These are phyloP conservation scores for Nidula niveotomentosa DNA, from an alignment of 1,284 basidiomycete genomes.

Conservation along the genomic window DNA sequence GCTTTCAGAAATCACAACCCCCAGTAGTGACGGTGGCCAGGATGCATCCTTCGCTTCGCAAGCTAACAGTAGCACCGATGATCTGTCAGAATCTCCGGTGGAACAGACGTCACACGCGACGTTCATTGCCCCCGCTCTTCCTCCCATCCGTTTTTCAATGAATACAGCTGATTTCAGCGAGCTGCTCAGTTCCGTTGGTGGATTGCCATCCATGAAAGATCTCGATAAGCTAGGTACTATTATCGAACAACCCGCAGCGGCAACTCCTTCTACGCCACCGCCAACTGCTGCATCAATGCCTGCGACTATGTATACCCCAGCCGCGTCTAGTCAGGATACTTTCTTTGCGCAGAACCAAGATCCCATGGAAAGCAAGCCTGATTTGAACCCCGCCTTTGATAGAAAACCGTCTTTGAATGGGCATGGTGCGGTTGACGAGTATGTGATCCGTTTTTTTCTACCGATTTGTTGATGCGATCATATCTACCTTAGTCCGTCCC, in stretches of 20 bases:
- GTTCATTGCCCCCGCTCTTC: conserved; percentile 77
- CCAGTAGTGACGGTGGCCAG: neutral
- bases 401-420: too few relatives aligned
- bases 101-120: conserved; percentile 69
- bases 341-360: neutral
- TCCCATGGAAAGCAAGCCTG: neutral
- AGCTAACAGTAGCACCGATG: conserved; percentile 33
- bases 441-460: too few relatives aligned
- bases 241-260: conserved; percentile 30
- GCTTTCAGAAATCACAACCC: conserved; percentile 1
- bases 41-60: conserved; percentile 12
- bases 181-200: conserved; percentile 56
- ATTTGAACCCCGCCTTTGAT: too few relatives aligned
- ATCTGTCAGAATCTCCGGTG: conserved; percentile 55
- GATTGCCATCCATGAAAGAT: conserved; percentile 30
- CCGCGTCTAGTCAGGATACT: neutral
- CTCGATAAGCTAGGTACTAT: conserved; percentile 43
- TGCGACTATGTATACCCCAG: conserved; percentile 7
- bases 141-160: conserved; percentile 83
- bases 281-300: conserved; percentile 21
- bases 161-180: conserved; percentile 78
- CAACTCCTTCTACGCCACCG: conserved; percentile 25
- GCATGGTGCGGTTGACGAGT: too few relatives aligned
- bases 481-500: too few relatives aligned
- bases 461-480: too few relatives aligned